Conservation (phyloP, 2,329 filamentous ascomycete genomes). For the Pyrenophora seminiperda region DNA sequence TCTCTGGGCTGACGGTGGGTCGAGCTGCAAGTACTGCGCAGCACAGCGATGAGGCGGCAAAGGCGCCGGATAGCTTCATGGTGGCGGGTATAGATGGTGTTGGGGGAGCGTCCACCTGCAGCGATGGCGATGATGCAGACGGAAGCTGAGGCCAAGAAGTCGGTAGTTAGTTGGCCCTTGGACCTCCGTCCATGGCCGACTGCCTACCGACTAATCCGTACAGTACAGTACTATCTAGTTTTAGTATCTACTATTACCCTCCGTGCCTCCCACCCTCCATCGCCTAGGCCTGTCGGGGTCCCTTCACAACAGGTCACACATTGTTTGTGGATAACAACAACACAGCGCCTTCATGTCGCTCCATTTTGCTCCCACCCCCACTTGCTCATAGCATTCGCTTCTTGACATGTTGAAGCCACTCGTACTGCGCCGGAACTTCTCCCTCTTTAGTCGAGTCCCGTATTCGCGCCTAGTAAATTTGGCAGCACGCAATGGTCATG, state of each 20-base stretch:
- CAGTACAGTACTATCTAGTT: no score
- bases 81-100: constrained; percentile 37
- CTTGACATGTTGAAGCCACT: constrained; percentile 46
- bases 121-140: constrained; percentile 33
- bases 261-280: no score
- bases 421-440: constrained; percentile 45
- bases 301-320: no score
- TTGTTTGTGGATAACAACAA: neutral
- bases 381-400: constrained; percentile 18
- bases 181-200: constrained; percentile 7
- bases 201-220: neutral
- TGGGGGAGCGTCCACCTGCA: constrained; percentile 24
- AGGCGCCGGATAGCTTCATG: constrained; percentile 53
- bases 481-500: constrained; percentile 39
- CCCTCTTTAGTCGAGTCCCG: constrained; percentile 38
- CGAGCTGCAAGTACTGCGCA: constrained; percentile 42
- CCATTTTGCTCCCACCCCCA: constrained; percentile 11
- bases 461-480: constrained; percentile 31
- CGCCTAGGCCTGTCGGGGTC: no score
- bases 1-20: constrained; percentile 47
- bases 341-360: constrained; percentile 26
- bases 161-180: constrained; percentile 20
- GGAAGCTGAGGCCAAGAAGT: constrained; percentile 19
- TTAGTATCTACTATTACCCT: neutral
- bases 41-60: constrained; percentile 50